A percentile compares a stretch with the other conserved stretches of the same genome.
phyloP scores from a whole-genome alignment of 371 early-diverging fungal species.

The Mucor saturninus region DNA sequence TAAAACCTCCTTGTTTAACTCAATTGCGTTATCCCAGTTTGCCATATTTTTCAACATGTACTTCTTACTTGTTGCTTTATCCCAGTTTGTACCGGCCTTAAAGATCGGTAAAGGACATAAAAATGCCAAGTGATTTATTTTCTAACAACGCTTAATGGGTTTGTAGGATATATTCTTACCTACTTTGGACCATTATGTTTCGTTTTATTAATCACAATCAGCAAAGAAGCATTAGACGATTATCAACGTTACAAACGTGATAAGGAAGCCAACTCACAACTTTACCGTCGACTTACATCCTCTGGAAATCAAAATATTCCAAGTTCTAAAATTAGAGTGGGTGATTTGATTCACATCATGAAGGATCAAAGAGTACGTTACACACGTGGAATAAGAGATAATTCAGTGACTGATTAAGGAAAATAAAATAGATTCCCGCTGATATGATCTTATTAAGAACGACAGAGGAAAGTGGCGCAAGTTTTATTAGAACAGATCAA shows the following conservation, averaged over 20 bases:
- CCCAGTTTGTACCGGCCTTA: constrained; percentile 91
- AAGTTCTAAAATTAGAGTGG: constrained; percentile 89
- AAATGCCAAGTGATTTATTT: background rate
- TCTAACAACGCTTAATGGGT: background rate
- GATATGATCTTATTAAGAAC: constrained; percentile 92
- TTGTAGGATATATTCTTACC: constrained; percentile 87
- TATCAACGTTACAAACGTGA: constrained; percentile 90
- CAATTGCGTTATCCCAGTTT: constrained; percentile 61
- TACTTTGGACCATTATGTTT: constrained; percentile 96
- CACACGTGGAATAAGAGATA: background rate
- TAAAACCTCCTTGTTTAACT: background rate
- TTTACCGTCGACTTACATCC: constrained; percentile 67
- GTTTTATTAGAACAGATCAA: constrained; percentile 99
- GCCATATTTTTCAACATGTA: constrained; percentile 97
- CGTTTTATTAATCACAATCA: constrained; percentile 92
- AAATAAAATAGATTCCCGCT: constrained; percentile 72
- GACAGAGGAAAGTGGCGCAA: constrained; percentile 84
- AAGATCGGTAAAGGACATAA: constrained; percentile 65
- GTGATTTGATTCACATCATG: constrained; percentile 89
- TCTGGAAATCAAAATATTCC: constrained; percentile 73
- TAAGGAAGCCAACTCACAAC: constrained; percentile 91
- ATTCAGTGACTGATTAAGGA: background rate
- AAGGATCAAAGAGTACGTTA: constrained; percentile 86
- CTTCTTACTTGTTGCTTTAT: constrained; percentile 94
- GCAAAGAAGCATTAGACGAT: constrained; percentile 98